Evolutionary conservation across 2,329 filamentous ascomycete genomes (phyloP).

Genomic region (Tetracladium maxilliforme): DNA sequence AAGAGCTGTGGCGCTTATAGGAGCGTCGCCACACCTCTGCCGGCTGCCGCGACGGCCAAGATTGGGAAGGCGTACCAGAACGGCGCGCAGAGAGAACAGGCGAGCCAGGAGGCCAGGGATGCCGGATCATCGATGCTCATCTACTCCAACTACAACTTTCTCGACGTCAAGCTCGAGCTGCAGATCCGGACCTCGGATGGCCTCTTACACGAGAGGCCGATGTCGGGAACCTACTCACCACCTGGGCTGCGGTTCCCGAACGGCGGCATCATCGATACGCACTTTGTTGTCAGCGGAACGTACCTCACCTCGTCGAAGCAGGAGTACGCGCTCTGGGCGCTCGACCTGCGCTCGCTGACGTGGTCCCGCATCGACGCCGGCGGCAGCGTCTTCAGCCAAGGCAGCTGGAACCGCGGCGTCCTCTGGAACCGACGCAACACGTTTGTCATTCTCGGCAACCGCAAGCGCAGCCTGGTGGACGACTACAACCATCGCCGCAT

Average conservation of each 20-base stretch:
- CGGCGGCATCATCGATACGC: slow-evolving; percentile 84
- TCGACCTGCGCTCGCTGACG: slow-evolving; percentile 74
- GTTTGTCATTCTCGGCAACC: slow-evolving; percentile 89
- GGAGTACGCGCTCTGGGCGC: slow-evolving; percentile 92
- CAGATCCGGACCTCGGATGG: slow-evolving; percentile 81
- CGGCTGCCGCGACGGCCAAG: slow-evolving; percentile 46
- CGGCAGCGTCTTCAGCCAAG: slow-evolving; percentile 85
- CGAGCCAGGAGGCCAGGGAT: slow-evolving; percentile 37
- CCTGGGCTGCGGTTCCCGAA: slow-evolving; percentile 92
- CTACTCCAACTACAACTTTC: slow-evolving; percentile 97
- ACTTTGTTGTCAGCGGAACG: slow-evolving; percentile 94
- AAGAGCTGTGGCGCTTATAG: slow-evolving; percentile 94
- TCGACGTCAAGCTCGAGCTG: slow-evolving; percentile 91
- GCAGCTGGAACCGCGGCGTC: slow-evolving; percentile 93
- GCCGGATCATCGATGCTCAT: slow-evolving; percentile 71
- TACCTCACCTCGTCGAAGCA: slow-evolving; percentile 97
- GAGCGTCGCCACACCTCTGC: slow-evolving; percentile 80
- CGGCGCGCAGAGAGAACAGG: slow-evolving; percentile 13
- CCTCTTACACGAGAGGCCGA: slow-evolving; percentile 69
- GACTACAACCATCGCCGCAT: slow-evolving; percentile 97
- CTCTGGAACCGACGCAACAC: slow-evolving; percentile 88
- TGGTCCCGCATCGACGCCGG: slow-evolving; percentile 96
- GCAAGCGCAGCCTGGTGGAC: slow-evolving; percentile 85
- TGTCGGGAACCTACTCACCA: slow-evolving; percentile 76
- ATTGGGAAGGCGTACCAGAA: slow-evolving; percentile 44